Evolutionary conservation across 257 asterid genomes (phyloP), one percentile per base, ranked within the genome.

Genomic region (Primulina eburnea): DNA sequence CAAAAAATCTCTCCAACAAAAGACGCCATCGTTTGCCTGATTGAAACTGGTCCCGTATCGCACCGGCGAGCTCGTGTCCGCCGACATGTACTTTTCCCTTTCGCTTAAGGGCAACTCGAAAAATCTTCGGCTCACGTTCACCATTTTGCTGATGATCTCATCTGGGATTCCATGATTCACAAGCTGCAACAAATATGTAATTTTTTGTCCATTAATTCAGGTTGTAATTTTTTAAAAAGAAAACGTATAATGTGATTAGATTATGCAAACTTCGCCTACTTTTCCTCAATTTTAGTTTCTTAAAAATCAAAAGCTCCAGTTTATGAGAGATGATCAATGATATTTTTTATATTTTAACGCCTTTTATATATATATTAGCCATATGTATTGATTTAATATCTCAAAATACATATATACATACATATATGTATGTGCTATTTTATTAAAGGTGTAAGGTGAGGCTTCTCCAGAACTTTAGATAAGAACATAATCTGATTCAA

Each of bases 1-100:
- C 60, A 93, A 88, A 69, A 93, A 90, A 28, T 93, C 99, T 63
- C 99, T 83, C 99, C 99, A 93, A 65, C 92, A 83, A 72, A 84
- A 90, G 1, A 90, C 96, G 16, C 87, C 90, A 32, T 93, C 99
- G 28, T 76, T 85, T 9, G 76, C 83, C 81, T 93, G 97, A 71
- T 93, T 93, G 77, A 87, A 93, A 77, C 99, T 93, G 2, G 99
- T 93, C 29, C 99, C 99, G 63, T 85, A 93, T 8, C 99, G 82
- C 0, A 90, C 95, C 0, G 92, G 83, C 2, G 89, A 73, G 32
- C 53, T 76, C 75, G 81, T 72, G 35, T 93, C 95, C 0, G 85
- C 55, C 6, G 92, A 78, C 99, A 93, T 93, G 62, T 87, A 89
- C 69, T 87, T 93, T 84, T 89, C 96, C 50, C 95, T 87, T 35